These are phyloP conservation scores for Gossypium schwendimanii DNA, from an alignment of 441 rosid species.

Conservation along the genomic window DNA sequence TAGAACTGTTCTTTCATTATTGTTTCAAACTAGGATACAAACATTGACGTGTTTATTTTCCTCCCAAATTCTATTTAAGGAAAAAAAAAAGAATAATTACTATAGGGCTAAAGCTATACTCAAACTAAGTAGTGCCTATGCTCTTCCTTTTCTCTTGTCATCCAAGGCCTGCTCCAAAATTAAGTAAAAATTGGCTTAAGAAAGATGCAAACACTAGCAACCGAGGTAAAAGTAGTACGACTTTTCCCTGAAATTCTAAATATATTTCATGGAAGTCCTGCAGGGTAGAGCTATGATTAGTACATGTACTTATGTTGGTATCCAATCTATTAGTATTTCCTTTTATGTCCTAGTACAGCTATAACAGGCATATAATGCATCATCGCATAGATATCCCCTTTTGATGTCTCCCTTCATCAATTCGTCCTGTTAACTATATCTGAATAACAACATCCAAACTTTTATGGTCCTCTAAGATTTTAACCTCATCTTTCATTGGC, in stretches of 20 bases:
- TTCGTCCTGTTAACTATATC: not conserved
- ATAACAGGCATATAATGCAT: not conserved
- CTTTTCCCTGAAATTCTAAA: not conserved
- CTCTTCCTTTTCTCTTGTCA: slow-evolving; percentile 66
- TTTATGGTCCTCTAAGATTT: not conserved
- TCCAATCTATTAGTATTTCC: not conserved
- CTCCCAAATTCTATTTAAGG: slow-evolving; percentile 10
- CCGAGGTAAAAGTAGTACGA: not conserved
- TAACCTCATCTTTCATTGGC: not conserved
- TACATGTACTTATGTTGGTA: not conserved
- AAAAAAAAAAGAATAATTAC: slow-evolving; percentile 15
- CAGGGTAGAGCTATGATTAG: not conserved
- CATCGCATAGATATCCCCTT: not conserved
- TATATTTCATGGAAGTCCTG: not conserved
- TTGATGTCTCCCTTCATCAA: not conserved
- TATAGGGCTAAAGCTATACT: not conserved
- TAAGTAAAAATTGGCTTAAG: not conserved
- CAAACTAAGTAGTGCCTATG: slow-evolving; percentile 11
- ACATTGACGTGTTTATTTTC: slow-evolving; percentile 24
- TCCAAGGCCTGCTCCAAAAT: slow-evolving; percentile 56
- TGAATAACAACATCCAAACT: not conserved
- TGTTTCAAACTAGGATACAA: not conserved
- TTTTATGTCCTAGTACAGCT: not conserved
- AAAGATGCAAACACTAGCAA: not conserved
- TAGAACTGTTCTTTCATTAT: not conserved